phyloP scores from a whole-genome alignment of 805 yeast species.

The Metschnikowia cubensis region DNA sequence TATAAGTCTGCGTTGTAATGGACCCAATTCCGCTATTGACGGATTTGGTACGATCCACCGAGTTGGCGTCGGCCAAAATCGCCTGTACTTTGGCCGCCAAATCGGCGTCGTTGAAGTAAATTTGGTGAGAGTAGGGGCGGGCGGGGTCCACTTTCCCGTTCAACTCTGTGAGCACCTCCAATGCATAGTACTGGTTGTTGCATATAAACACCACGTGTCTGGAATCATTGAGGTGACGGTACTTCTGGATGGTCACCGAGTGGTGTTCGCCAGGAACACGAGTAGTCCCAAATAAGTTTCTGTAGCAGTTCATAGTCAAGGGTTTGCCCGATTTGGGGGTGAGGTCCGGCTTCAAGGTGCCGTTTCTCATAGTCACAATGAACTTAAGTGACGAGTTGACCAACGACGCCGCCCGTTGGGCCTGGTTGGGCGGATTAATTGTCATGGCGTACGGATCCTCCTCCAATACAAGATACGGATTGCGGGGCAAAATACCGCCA shows the following conservation, averaged over 20 bases:
- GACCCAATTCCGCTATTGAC: slow-evolving; percentile 49
- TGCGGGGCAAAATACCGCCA: slow-evolving; percentile 69
- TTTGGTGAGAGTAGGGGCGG: slow-evolving; percentile 25
- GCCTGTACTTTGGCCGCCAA: slow-evolving; percentile 40
- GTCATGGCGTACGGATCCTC: slow-evolving; percentile 64
- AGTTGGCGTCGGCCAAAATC: slow-evolving; percentile 37
- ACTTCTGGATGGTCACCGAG: slow-evolving; percentile 38
- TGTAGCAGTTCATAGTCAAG: slow-evolving; percentile 65
- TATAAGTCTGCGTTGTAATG: slow-evolving; percentile 50
- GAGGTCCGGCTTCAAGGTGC: slow-evolving; percentile 53
- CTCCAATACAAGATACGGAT: slow-evolving; percentile 70
- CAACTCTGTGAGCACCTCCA: slow-evolving; percentile 42
- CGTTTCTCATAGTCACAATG: slow-evolving; percentile 53
- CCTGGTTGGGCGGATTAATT: slow-evolving; percentile 58
- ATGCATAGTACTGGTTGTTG: slow-evolving; percentile 46
- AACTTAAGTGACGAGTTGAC: slow-evolving; percentile 66
- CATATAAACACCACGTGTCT: slow-evolving; percentile 49
- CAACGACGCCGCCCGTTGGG: slow-evolving; percentile 63
- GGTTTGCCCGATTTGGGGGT: slow-evolving; percentile 48
- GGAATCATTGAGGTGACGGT: slow-evolving; percentile 30
- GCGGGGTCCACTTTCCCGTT: slow-evolving; percentile 2
- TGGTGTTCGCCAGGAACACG: slow-evolving; percentile 38
- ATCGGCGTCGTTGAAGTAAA: slow-evolving; percentile 54
- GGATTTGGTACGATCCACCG: slow-evolving; percentile 33
- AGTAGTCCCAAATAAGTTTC: slow-evolving; percentile 65